A percentile compares a stretch with the other conserved stretches of the same genome.
Conservation (phyloP, 2,329 filamentous ascomycete species). For the Xylariaceae sp. region DNA sequence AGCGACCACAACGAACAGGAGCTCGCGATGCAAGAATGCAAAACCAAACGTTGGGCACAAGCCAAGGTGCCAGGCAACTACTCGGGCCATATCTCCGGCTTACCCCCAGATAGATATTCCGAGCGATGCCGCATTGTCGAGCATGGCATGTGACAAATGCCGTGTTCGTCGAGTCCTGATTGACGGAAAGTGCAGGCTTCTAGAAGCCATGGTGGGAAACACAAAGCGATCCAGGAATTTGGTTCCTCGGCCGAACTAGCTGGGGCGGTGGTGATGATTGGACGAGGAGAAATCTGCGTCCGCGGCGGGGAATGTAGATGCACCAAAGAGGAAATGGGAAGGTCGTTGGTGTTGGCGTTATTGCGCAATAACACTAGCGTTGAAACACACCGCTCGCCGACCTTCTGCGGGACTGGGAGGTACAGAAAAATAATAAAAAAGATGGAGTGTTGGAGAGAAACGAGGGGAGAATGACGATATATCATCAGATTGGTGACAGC, state of each 20-base stretch:
- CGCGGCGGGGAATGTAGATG: neutral
- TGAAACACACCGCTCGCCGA: neutral
- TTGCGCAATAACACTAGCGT: slow-evolving; percentile 2
- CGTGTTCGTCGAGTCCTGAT: neutral
- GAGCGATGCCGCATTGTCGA: neutral
- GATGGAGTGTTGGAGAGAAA: neutral
- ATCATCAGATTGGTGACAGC: neutral
- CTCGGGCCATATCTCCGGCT: slow-evolving; percentile 11
- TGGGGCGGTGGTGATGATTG: slow-evolving; percentile 8
- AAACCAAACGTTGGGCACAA: slow-evolving; percentile 1
- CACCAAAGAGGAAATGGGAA: slow-evolving; percentile 5
- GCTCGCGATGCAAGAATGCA: neutral
- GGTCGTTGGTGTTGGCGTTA: neutral
- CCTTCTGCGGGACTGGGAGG: neutral
- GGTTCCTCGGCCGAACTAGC: slow-evolving; percentile 8
- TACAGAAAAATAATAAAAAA: neutral
- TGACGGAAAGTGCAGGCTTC: slow-evolving; percentile 10
- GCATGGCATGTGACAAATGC: slow-evolving; percentile 7
- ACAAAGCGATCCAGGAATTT: slow-evolving; percentile 18
- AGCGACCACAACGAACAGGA: neutral
- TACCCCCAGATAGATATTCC: slow-evolving; percentile 10
- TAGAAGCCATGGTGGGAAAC: slow-evolving; percentile 17
- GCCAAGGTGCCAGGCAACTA: neutral
- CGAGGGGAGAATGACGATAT: neutral
- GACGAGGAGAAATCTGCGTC: slow-evolving; percentile 5